These are phyloP conservation scores for Pichia sporocuriosa DNA, from an alignment of 805 yeast species.

Conservation along the genomic window DNA sequence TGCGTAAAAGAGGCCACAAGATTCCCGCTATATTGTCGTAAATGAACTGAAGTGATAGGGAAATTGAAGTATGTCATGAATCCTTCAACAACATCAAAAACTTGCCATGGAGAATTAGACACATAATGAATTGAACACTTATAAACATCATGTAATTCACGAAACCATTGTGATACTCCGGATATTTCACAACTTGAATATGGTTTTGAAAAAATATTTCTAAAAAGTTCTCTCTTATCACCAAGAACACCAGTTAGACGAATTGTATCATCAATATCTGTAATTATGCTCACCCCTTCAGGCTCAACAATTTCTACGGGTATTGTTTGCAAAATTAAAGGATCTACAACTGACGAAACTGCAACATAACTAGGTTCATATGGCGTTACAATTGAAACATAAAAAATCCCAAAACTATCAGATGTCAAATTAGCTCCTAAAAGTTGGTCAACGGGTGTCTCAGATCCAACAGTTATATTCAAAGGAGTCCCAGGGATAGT, in stretches of 20 bases:
- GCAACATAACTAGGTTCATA: conserved; percentile 58
- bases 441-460: conserved; percentile 28
- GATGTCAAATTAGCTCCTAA: conserved; percentile 37
- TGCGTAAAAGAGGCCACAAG: conserved; percentile 76
- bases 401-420: conserved; percentile 64
- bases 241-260: conserved; percentile 86
- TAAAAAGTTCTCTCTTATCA: conserved; percentile 75
- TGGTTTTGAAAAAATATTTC: conserved; percentile 67
- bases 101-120: conserved; percentile 92
- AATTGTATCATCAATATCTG: conserved; percentile 93
- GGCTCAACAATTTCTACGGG: conserved; percentile 36
- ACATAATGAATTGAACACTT: conserved; percentile 75
- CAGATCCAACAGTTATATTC: conserved; percentile 49
- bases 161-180: conserved; percentile 69
- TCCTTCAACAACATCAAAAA: conserved; percentile 53
- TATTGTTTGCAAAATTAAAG: conserved; percentile 40
- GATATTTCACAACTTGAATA: conserved; percentile 65
- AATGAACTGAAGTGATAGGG: conserved; percentile 78
- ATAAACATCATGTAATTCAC: conserved; percentile 35
- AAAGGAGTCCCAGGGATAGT: conserved; percentile 54
- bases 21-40: conserved; percentile 83
- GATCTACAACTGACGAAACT: conserved; percentile 42
- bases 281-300: conserved; percentile 64
- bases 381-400: conserved; percentile 42
- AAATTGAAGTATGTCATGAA: conserved; percentile 50